phyloP scores from a whole-genome alignment of 495 filamentous ascomycete species.

The Apodospora peruviana region DNA sequence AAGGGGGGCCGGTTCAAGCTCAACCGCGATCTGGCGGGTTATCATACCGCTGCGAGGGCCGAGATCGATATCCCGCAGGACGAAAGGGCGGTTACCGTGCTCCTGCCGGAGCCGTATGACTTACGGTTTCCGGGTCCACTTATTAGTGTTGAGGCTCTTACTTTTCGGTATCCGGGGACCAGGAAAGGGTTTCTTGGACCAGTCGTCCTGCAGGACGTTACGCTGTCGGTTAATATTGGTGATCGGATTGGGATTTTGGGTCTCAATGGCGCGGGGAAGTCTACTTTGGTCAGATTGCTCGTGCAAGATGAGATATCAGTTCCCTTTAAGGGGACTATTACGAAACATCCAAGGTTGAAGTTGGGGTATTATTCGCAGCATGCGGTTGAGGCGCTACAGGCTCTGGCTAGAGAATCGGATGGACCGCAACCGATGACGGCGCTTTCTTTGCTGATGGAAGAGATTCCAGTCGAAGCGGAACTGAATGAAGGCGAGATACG shows the following conservation, averaged over 20 bases:
- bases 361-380: slow-evolving; percentile 76
- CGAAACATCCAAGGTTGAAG: slow-evolving; percentile 58
- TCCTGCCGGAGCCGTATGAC: slow-evolving; percentile 55
- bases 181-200: neutral
- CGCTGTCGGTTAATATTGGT: slow-evolving; percentile 59
- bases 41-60: slow-evolving; percentile 45
- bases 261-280: slow-evolving; percentile 70
- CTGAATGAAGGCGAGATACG: slow-evolving; percentile 59
- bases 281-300: slow-evolving; percentile 59
- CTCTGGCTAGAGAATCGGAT: slow-evolving; percentile 27
- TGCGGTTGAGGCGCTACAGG: slow-evolving; percentile 61
- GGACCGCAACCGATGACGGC: slow-evolving; percentile 44
- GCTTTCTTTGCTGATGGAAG: slow-evolving; percentile 49
- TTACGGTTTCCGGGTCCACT: slow-evolving; percentile 70
- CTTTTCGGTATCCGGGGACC: slow-evolving; percentile 48
- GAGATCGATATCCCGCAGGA: slow-evolving; percentile 68
- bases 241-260: slow-evolving; percentile 70
- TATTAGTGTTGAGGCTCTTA: slow-evolving; percentile 59
- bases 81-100: slow-evolving; percentile 52
- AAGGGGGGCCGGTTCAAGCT: slow-evolving; percentile 71
- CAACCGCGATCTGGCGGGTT: slow-evolving; percentile 64
- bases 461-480: slow-evolving; percentile 19
- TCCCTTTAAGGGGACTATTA: slow-evolving; percentile 49
- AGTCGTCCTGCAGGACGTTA: slow-evolving; percentile 48
- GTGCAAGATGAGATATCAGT: slow-evolving; percentile 34